phyloP scores from a whole-genome alignment of 2,329 filamentous ascomycete genomes.

The Cytospora chrysosperma region DNA sequence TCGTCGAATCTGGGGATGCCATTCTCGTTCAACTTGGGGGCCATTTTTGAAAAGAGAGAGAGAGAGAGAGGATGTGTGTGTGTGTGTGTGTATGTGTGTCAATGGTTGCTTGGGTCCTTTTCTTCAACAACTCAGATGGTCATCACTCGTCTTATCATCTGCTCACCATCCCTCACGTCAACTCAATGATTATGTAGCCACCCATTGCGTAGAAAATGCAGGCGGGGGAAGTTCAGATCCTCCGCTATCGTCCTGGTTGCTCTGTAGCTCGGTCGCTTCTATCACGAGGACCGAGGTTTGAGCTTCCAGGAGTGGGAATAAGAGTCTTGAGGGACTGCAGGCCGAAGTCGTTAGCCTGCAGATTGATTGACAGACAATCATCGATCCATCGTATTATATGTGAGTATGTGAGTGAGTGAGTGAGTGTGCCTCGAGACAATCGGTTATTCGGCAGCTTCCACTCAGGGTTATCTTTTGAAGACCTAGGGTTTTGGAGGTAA shows the following conservation, averaged over 20 bases:
- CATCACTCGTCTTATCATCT: background rate
- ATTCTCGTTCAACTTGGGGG: constrained; percentile 37
- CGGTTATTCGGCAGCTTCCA: background rate
- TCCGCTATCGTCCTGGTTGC: constrained; percentile 8
- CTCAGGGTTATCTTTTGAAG: background rate
- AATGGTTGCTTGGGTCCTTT: background rate
- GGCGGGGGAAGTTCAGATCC: constrained; percentile 5
- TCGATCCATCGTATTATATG: background rate
- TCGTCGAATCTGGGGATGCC: constrained; percentile 47
- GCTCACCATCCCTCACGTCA: background rate
- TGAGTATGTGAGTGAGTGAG: no score
- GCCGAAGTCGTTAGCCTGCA: background rate
- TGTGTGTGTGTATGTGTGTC: background rate
- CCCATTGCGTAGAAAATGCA: background rate
- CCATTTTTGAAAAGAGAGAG: no score
- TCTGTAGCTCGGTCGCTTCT: constrained; percentile 5
- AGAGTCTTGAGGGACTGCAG: background rate
- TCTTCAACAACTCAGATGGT: background rate
- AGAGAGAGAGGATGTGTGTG: no score
- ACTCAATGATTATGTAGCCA: background rate
- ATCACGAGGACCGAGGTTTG: background rate
- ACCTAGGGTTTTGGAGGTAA: background rate
- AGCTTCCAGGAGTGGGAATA: background rate
- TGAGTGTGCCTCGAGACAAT: background rate
- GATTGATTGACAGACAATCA: no score